phyloP scores from a whole-genome alignment of 805 yeast species.

The Aciculoconidium aculeatum region DNA sequence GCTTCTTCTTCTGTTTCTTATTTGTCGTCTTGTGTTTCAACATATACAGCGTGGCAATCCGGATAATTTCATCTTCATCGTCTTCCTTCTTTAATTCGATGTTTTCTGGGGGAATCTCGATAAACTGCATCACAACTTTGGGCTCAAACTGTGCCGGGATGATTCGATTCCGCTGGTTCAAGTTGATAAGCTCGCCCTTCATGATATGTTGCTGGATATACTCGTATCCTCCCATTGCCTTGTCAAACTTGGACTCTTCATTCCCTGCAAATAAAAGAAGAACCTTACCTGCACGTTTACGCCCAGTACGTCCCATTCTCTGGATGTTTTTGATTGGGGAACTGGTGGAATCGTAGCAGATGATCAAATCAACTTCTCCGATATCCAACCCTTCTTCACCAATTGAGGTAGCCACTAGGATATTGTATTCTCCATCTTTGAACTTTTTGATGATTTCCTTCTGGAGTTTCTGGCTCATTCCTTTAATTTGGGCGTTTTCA shows the following conservation, averaged over 20 bases:
- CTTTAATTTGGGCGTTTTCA: conserved; percentile 68
- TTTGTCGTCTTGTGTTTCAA: conserved; percentile 24
- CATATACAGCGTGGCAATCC: conserved; percentile 63
- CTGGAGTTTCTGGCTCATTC: conserved; percentile 89
- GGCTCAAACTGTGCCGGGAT: conserved; percentile 59
- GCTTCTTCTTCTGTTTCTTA: conserved; percentile 9
- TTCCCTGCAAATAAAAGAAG: conserved; percentile 67
- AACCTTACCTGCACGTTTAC: conserved; percentile 85
- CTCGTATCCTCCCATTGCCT: conserved; percentile 79
- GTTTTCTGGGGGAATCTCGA: conserved; percentile 71
- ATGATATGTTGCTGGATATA: conserved; percentile 68
- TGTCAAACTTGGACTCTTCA: conserved; percentile 74
- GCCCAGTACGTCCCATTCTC: conserved; percentile 97
- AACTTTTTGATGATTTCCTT: conserved; percentile 72
- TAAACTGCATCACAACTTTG: conserved; percentile 44
- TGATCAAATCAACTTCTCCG: conserved; percentile 92
- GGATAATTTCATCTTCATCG: conserved; percentile 59
- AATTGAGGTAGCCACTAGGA: conserved; percentile 90
- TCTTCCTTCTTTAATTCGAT: conserved; percentile 49
- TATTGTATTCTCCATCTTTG: conserved; percentile 66
- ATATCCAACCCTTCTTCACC: conserved; percentile 99
- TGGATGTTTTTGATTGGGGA: conserved; percentile 93
- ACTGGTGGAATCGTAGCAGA: conserved; percentile 88
- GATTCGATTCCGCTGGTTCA: conserved; percentile 55
- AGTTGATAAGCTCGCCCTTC: conserved; percentile 37